These are phyloP conservation scores for Poa pratensis DNA, from an alignment of 176 grass and related monocot genomes.

Conservation along the genomic window DNA sequence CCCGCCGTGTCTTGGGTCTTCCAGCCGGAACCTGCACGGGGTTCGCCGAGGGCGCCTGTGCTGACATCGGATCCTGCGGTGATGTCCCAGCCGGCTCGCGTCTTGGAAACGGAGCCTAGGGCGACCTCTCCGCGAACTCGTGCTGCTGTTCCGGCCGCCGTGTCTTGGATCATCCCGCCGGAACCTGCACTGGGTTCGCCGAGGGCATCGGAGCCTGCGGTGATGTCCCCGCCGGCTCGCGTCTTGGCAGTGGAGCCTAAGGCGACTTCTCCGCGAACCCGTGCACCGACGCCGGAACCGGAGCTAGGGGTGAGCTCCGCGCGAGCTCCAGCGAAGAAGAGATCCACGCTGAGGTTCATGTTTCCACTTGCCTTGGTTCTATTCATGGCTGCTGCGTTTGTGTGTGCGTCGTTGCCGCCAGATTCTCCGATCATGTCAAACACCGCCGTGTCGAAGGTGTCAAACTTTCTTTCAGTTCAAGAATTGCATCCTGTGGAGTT, in stretches of 20 bases:
- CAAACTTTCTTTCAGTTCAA: conserved; percentile 54
- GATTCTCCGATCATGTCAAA: conserved; percentile 48
- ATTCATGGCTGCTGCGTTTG: conserved; percentile 39
- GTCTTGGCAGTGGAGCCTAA: not conserved
- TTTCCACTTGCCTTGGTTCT: conserved; percentile 54
- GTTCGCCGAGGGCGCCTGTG: not conserved
- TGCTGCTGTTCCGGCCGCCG: not conserved
- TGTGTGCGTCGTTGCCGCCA: conserved; percentile 44
- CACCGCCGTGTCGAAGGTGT: conserved; percentile 46
- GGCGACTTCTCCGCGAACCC: conserved; percentile 4
- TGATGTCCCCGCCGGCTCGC: not conserved
- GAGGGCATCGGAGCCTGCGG: not conserved
- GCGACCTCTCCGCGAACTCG: conserved; percentile 17
- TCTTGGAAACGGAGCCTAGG: not conserved
- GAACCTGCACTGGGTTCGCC: not conserved
- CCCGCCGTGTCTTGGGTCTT: not conserved
- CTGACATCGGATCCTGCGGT: not conserved
- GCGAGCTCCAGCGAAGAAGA: conserved; percentile 30
- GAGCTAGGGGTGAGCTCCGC: not conserved
- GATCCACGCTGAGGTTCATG: conserved; percentile 33
- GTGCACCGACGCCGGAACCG: not conserved
- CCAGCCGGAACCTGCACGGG: not conserved
- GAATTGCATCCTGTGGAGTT: conserved; percentile 59
- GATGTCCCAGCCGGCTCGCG: not conserved
- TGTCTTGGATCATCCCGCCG: not conserved